These are phyloP conservation scores for Phytophthora hibernalis DNA, from an alignment of 352 stramenopile species.

Conservation along the genomic window DNA sequence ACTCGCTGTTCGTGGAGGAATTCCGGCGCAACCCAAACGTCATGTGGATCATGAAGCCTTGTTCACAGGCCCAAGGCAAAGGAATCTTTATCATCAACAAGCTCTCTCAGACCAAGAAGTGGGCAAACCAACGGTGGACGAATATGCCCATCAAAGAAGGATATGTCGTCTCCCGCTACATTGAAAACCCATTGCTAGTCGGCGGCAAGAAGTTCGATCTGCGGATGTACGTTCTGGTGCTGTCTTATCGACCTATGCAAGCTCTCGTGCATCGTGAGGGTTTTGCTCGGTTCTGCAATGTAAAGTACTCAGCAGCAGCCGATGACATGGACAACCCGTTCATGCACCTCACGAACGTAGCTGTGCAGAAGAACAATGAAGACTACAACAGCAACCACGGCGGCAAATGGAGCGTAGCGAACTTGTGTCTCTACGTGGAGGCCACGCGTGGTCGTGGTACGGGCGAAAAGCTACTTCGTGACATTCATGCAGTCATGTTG, in stretches of 20 bases:
- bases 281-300: constrained; percentile 94
- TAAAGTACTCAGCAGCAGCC: constrained; percentile 85
- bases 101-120: constrained; percentile 93
- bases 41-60: constrained; percentile 97
- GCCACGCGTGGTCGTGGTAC: constrained; percentile 59
- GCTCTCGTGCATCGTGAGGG: constrained; percentile 85
- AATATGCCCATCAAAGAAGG: constrained; percentile 84
- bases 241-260: constrained; percentile 88
- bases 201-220: constrained; percentile 95
- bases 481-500: constrained; percentile 86
- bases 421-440: constrained; percentile 89
- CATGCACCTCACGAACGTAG: constrained; percentile 91
- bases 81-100: constrained; percentile 96
- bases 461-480: constrained; percentile 65
- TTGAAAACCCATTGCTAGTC: constrained; percentile 90
- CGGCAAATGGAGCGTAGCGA: constrained; percentile 92
- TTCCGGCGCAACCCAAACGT: constrained; percentile 84
- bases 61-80: constrained; percentile 89
- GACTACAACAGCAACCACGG: constrained; percentile 93
- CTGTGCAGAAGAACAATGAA: constrained; percentile 92
- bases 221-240: constrained; percentile 92
- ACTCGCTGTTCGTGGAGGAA: constrained; percentile 94
- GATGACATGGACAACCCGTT: constrained; percentile 93
- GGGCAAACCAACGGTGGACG: constrained; percentile 74
- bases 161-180: constrained; percentile 92